These are phyloP conservation scores for Sporothrix inflata DNA, from an alignment of 2,329 filamentous ascomycete species.

Conservation along the genomic window DNA sequence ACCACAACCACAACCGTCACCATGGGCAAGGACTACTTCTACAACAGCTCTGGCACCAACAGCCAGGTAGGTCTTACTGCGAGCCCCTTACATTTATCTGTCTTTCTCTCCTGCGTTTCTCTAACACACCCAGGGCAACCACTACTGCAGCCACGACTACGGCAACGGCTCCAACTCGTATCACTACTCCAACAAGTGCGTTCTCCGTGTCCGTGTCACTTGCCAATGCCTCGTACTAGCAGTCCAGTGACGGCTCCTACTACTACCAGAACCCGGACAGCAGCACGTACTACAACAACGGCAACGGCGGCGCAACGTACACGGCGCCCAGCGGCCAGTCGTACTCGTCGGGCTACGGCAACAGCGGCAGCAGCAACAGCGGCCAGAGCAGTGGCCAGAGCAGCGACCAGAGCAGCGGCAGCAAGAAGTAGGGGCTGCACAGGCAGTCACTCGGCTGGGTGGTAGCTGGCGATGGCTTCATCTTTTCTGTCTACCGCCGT, in stretches of 20 bases:
- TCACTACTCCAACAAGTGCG: conserved; percentile 68
- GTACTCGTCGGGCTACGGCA: conserved; percentile 37
- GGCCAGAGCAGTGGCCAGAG: conserved; percentile 15
- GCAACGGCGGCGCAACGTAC: conserved; percentile 62
- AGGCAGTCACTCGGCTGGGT: no score
- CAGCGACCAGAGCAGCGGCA: conserved; percentile 19
- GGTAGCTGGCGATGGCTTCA: no score
- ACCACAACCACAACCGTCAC: neutral
- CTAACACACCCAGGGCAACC: conserved; percentile 59
- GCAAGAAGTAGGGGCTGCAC: conserved; percentile 26
- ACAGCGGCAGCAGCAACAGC: conserved; percentile 25
- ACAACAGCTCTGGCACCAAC: conserved; percentile 63
- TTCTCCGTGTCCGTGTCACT: no score
- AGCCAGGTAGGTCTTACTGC: conserved; percentile 60
- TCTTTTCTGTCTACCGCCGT: no score
- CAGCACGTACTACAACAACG: conserved; percentile 69
- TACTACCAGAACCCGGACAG: conserved; percentile 73
- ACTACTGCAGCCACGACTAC: conserved; percentile 68
- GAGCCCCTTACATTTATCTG: no score
- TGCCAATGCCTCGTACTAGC: no score
- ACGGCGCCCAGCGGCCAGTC: conserved; percentile 55
- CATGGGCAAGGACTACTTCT: conserved; percentile 42
- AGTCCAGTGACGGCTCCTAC: conserved; percentile 67
- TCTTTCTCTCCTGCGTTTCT: neutral
- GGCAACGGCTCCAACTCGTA: conserved; percentile 65